Base-by-base conservation (phyloP, 2,329 filamentous ascomycete genomes). In the Colletotrichum gloeosporioides region DNA sequence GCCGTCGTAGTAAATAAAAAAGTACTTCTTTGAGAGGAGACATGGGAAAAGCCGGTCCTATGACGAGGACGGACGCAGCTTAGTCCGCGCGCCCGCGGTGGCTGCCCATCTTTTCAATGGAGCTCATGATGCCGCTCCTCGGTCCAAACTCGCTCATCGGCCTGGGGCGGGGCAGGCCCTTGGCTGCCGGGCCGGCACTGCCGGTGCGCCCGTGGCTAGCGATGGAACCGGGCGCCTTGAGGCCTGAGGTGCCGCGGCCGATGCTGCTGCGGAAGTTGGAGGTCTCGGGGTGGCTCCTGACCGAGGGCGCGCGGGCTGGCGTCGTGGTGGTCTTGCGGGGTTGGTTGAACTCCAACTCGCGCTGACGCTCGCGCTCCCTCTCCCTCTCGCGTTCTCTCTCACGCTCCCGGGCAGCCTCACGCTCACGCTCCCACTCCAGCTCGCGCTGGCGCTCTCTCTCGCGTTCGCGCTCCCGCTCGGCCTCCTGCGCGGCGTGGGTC, bases 31-130 rank as follows among this genome's bases (percentile, higher is more conserved):
- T 27, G 18, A 62, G n/a, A 62, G 34, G 29, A 57, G 22, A 31
- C 29, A 16, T 59, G 10, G 12, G 22, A 71, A 62, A 63, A 32
- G 44, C 44, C 22, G n/a, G 18, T 31, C 32, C 27, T 13, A 25
- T 63, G 32, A n/a, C 36, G 22, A 25, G 27, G 36, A n/a, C 34
- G 27, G 22, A 32, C 62, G 2, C 44, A 31, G 29, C n/a, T 62
- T 64, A 78, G 18, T 83, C 81, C 32, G 78, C 86, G 57, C 88
- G 85, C 10, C 88, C 86, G 16, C 89, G 84, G 79, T 92, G 88
- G 80, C 89, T 93, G 12, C 95, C 95, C 95, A 98, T 98, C 85
- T 93, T 92, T 88, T 98, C 95, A 83, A 98, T 97, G 22, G 94
- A 95, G 80, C 90, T 94, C 93, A 98, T 93, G 81, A 97, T 94